Percentiles rank a stretch among this genome's conserved stretches.
phyloP scores from a whole-genome alignment of 1,139 yeast species.

The Eremothecium gossypii region DNA sequence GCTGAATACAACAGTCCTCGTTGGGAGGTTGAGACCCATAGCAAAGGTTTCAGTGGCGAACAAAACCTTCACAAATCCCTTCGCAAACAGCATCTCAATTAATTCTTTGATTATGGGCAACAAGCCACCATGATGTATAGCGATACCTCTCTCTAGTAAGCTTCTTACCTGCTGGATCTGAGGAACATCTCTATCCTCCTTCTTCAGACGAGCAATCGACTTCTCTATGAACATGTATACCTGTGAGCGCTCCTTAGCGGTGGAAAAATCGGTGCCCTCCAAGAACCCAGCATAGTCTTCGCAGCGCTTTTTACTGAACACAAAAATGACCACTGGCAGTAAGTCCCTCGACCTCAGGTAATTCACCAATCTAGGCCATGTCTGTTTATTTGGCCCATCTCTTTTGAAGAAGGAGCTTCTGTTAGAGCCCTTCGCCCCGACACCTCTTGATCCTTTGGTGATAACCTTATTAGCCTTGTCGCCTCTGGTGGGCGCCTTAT shows the following conservation, averaged over 20 bases:
- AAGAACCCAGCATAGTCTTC: constrained; percentile 85
- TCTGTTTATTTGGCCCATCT: constrained; percentile 68
- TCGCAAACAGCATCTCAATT: constrained; percentile 93
- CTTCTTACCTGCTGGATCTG: constrained; percentile 79
- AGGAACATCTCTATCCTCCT: constrained; percentile 88
- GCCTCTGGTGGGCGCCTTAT: constrained; percentile 27
- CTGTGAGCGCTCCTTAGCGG: constrained; percentile 76
- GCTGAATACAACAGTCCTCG: constrained; percentile 83
- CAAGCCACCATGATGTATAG: constrained; percentile 96
- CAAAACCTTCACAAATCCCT: constrained; percentile 84
- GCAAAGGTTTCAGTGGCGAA: constrained; percentile 98
- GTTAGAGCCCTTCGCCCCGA: constrained; percentile 33
- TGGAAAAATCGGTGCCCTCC: constrained; percentile 68
- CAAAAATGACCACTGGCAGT: constrained; percentile 87
- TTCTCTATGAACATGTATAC: constrained; percentile 87
- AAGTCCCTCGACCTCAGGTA: constrained; percentile 55
- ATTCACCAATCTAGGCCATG: constrained; percentile 73
- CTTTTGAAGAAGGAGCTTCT: constrained; percentile 35
- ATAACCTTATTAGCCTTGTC: constrained; percentile 18
- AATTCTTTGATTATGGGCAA: constrained; percentile 93
- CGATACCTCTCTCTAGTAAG: constrained; percentile 81
- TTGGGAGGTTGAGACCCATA: constrained; percentile 93
- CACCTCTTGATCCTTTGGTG: constrained; percentile 31
- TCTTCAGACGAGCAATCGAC: constrained; percentile 77
- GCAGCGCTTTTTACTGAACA: constrained; percentile 86